Evolutionary conservation across 1,284 basidiomycete genomes (phyloP), one percentile per base, ranked within the genome.

Genomic region (Porodaedalea pini): DNA sequence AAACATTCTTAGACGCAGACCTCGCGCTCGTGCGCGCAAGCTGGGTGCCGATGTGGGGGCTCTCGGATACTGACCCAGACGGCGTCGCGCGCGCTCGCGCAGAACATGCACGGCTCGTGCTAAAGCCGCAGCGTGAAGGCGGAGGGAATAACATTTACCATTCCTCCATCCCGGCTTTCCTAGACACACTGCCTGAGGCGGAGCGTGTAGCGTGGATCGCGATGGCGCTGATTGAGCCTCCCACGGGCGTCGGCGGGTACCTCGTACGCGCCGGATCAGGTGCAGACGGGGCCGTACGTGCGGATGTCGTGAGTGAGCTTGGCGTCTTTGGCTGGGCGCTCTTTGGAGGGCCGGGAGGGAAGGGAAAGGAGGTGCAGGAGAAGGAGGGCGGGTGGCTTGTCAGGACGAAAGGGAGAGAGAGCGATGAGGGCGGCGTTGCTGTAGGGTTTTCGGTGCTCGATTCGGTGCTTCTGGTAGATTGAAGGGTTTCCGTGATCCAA

Each of bases 121-220:
- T 98, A 50, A 98, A 99, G 70, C 96, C 96, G 0, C 95, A 98
- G 71, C 82, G 95, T 17, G 93, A 99, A 75, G 96, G 97, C 3
- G 96, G 97, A 0, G 96, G 96, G 2, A 97, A 99, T 70, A 99
- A 99, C 67, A 82, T 98, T 23, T 99, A 98, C 74, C 88, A 90
- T 54, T 71, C 74, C 3, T 84, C 89, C 51, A 98, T 98, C 54
- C 91, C 90, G 0, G 64, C 75, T 0, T 94, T 94, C 70, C 76
- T 98, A 2, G 80, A 85, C 4, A 66, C 69, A 1, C 76, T 97
- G 2, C 74, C 78, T 0, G 65, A 61, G 0, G 71, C 75, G 44
- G 83, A 88, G 67, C 77, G 83, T 6, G 77, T 81, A 61, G 94
- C 88, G 1, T 99, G 95, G 86, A 94, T 98, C 59, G 86, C 95